Percentiles rank a stretch among this genome's conserved stretches.
These are phyloP conservation scores for Aphanomyces stellatus DNA, from an alignment of 352 stramenopile species.

Conservation along the genomic window DNA sequence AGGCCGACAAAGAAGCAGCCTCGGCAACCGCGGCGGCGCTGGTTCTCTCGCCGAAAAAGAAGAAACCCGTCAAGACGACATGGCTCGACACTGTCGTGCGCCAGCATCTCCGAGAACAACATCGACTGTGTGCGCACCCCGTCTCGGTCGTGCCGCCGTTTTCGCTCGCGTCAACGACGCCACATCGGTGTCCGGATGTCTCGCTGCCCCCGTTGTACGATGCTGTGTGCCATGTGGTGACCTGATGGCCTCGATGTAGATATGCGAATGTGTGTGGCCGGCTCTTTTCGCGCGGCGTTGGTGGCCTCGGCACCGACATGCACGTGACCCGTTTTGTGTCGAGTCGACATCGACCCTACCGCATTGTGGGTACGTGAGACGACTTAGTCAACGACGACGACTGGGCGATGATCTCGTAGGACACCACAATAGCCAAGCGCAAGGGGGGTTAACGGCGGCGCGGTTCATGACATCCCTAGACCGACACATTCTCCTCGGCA, in stretches of 20 bases:
- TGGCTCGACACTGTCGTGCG: conserved; percentile 67
- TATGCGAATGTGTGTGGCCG: conserved; percentile 59
- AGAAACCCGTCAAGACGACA: conserved; percentile 12
- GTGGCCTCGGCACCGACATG: conserved; percentile 46
- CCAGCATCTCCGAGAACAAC: conserved; percentile 81
- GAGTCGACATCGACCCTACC: conserved; percentile 64
- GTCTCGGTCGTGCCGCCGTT: conserved; percentile 82
- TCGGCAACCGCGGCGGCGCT: neutral
- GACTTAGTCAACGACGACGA: no score
- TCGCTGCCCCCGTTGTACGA: conserved; percentile 25
- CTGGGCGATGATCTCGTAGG: no score
- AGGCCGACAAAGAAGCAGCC: neutral
- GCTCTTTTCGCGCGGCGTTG: conserved; percentile 43
- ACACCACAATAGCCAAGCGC: neutral
- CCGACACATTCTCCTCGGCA: conserved; percentile 59
- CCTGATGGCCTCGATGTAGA: conserved; percentile 6
- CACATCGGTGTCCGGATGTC: conserved; percentile 73
- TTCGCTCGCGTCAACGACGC: conserved; percentile 32
- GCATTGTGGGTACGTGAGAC: conserved; percentile 43
- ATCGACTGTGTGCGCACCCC: conserved; percentile 79
- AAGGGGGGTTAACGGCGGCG: neutral
- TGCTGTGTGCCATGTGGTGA: neutral
- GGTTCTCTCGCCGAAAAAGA: neutral
- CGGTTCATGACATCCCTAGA: neutral
- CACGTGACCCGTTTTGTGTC: conserved; percentile 72